Evolutionary conservation across 1,139 yeast genomes (phyloP), one percentile per base, ranked within the genome.

Genomic region (Kodamaea fungicola): DNA sequence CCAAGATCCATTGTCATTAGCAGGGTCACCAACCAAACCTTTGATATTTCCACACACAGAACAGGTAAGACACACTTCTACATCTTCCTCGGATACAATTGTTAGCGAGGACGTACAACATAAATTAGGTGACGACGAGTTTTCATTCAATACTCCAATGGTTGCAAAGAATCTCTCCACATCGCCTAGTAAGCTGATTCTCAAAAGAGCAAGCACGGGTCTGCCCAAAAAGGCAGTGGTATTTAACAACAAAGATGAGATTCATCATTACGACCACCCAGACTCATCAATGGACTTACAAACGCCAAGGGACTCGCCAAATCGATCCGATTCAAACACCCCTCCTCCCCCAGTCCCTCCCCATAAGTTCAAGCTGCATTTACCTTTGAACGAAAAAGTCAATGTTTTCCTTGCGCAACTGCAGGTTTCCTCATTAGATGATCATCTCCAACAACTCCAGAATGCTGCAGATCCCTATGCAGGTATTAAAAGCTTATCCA

Each of bases 31-130:
- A n/a, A 61, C 62, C 9, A 64, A 63, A 41, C 73, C 70, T 7
- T 55, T 62, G 25, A 56, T 56, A 25, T 61, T 58, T 42, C 62
- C 64, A 8, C 47, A 46, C 8, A 37, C 42, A 12, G 37, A 42
- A 28, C 33, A 29, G 29, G 38, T 45, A 30, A 41, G 44, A 34
- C 55, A 55, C 41, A 69, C 59, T 38, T 62, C 63, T 42, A 65
- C 61, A 10, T 67, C 74, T 4, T 62, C 70, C 39, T 63, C 74
- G 4, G 76, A 70, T 38, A 71, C 76, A 7, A 69, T 58, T 35
- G 65, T 65, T 19, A 64, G 70, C 42, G 74, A 67, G 19, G 38
- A 39, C 22, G 59, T 50, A 9, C 35, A 48, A 43, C 3, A 39
- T 26, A 42, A 33, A 21, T 41, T 42, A 26, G 53, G 48, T 35